These are phyloP conservation scores for Neurospora crassa DNA, from an alignment of 2,329 filamentous ascomycete species.

Conservation along the genomic window DNA sequence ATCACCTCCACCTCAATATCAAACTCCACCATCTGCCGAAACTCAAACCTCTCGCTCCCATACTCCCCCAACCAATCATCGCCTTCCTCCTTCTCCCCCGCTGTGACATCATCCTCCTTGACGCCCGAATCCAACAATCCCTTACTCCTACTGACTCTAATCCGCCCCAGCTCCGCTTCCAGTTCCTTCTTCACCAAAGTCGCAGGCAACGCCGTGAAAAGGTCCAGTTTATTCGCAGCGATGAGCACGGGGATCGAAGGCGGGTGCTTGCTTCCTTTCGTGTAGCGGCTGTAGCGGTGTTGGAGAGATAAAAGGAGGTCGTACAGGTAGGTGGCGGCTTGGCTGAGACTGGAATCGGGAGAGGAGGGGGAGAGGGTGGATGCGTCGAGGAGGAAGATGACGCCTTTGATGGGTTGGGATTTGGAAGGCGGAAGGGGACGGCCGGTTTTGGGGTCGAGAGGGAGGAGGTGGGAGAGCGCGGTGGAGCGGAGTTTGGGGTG, in stretches of 20 bases:
- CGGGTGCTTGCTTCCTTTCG: slow-evolving; percentile 27
- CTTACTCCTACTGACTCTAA: slow-evolving; percentile 68
- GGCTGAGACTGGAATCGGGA: too few species aligned
- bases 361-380: slow-evolving; percentile 42
- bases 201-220: slow-evolving; percentile 85
- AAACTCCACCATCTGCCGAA: slow-evolving; percentile 74
- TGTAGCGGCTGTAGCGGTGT: slow-evolving; percentile 37
- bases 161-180: slow-evolving; percentile 71
- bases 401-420: slow-evolving; percentile 47
- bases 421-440: not conserved
- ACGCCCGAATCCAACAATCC: slow-evolving; percentile 75
- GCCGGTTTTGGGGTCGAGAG: slow-evolving; percentile 8
- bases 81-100: slow-evolving; percentile 43
- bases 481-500: slow-evolving; percentile 84
- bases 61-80: slow-evolving; percentile 80
- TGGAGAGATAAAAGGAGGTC: slow-evolving; percentile 80
- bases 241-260: slow-evolving; percentile 65
- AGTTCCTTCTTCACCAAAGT: slow-evolving; percentile 64
- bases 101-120: slow-evolving; percentile 29
- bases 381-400: slow-evolving; percentile 87
- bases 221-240: slow-evolving; percentile 89
- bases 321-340: slow-evolving; percentile 79
- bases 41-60: slow-evolving; percentile 67
- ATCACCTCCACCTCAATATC: slow-evolving; percentile 68
- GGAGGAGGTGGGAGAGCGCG: slow-evolving; percentile 43